phyloP scores from a whole-genome alignment of 306 rosid species.

The Trifolium fragiferum region DNA sequence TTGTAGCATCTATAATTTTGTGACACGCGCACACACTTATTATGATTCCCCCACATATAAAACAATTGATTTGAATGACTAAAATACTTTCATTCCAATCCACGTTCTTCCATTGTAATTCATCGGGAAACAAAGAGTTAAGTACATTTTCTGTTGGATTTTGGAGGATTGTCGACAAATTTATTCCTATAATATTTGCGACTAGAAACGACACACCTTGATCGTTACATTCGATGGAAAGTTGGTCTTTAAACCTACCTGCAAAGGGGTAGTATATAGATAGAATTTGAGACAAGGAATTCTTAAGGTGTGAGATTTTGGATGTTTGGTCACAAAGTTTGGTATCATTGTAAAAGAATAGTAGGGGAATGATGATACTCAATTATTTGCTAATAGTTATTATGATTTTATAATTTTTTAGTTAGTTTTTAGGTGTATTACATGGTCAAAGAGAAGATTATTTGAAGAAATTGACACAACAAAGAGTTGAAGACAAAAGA shows the following conservation, averaged over 20 bases:
- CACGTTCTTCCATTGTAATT: constrained; percentile 41
- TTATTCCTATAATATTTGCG: constrained; percentile 16
- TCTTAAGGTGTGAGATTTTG: constrained; percentile 39
- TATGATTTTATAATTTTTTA: too few relatives aligned
- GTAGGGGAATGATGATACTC: background rate
- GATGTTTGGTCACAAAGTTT: constrained; percentile 16
- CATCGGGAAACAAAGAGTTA: constrained; percentile 46
- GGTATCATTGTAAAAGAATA: constrained; percentile 49
- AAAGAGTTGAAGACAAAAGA: too few relatives aligned
- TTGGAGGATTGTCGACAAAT: constrained; percentile 44
- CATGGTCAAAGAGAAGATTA: too few relatives aligned
- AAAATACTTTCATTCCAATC: background rate
- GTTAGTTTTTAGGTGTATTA: too few relatives aligned
- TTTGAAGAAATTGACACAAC: too few relatives aligned
- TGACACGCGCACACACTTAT: constrained; percentile 51
- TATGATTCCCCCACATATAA: constrained; percentile 58
- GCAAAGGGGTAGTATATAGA: constrained; percentile 61
- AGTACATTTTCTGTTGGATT: constrained; percentile 21
- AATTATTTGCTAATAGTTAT: too few relatives aligned
- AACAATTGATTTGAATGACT: constrained; percentile 51
- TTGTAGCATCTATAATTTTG: constrained; percentile 51
- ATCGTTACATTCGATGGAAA: constrained; percentile 57
- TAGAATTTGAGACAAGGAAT: constrained; percentile 51
- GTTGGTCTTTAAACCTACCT: constrained; percentile 45
- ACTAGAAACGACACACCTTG: constrained; percentile 54